These are phyloP conservation scores for Ministeria vibrans DNA, from an alignment of 78 protist genomes.

Conservation along the genomic window DNA sequence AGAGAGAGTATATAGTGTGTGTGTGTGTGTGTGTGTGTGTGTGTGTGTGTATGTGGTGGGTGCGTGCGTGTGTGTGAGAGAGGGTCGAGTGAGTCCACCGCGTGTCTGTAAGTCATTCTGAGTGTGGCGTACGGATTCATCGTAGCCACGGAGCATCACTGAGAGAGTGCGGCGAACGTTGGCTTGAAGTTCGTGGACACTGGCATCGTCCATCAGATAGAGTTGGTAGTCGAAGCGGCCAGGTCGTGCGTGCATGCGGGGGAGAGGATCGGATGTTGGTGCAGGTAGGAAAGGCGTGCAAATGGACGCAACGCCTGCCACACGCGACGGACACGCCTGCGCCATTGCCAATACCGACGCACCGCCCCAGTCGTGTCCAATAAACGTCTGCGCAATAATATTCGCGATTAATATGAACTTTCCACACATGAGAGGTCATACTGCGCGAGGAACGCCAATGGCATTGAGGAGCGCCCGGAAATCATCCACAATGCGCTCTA, in stretches of 20 bases:
- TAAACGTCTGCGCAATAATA: background rate
- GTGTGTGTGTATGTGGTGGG: too few species aligned
- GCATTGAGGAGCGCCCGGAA: too few species aligned
- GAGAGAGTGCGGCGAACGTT: background rate
- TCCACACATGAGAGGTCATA: too few species aligned
- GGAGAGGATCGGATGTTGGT: background rate
- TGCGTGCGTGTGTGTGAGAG: too few species aligned
- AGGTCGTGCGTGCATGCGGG: background rate
- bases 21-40: too few species aligned
- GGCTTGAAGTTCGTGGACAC: background rate
- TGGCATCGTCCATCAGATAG: background rate
- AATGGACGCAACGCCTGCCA: background rate
- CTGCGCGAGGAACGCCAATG: too few species aligned
- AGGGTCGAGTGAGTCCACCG: too few species aligned
- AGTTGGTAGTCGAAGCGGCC: background rate
- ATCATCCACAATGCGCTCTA: too few species aligned
- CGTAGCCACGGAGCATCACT: background rate
- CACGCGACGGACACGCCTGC: background rate
- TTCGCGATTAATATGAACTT: too few species aligned
- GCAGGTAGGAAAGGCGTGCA: background rate
- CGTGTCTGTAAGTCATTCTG: too few species aligned
- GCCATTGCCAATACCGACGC: background rate
- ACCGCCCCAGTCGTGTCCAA: background rate
- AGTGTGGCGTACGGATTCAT: background rate
- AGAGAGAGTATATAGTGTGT: too few species aligned